phyloP scores from a whole-genome alignment of 352 stramenopile genomes.

The Globisporangium acanthophoron region DNA sequence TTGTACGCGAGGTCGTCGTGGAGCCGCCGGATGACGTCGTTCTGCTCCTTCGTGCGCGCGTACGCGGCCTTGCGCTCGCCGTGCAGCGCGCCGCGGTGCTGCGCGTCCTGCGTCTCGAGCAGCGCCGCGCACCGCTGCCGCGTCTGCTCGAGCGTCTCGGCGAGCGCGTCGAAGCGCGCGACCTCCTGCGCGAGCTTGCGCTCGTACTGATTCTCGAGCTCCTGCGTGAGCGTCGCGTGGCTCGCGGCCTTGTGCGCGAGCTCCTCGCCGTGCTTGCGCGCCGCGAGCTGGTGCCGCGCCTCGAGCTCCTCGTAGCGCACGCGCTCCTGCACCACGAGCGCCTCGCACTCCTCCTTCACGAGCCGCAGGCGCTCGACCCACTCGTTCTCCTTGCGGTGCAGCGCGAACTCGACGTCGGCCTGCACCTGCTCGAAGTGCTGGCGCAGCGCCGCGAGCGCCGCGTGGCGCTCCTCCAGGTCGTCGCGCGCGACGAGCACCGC shows the following conservation, averaged over 20 bases:
- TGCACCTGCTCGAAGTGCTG: constrained; percentile 77
- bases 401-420: constrained; percentile 75
- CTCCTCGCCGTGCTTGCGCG: constrained; percentile 73
- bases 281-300: constrained; percentile 53
- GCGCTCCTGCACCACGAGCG: constrained; percentile 69
- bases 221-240: constrained; percentile 80
- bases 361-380: constrained; percentile 80
- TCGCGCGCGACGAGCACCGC: constrained; percentile 67
- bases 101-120: constrained; percentile 72
- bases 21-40: constrained; percentile 77
- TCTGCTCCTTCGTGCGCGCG: constrained; percentile 68
- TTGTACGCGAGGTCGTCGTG: constrained; percentile 86
- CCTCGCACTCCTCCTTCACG: constrained; percentile 75
- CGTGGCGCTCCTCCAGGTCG: constrained; percentile 67
- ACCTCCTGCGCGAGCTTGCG: constrained; percentile 88
- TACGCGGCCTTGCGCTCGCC: constrained; percentile 61
- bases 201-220: constrained; percentile 92
- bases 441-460: constrained; percentile 45
- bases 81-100: constrained; percentile 55
- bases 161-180: constrained; percentile 80
- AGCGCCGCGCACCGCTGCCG: constrained; percentile 86
- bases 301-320: constrained; percentile 79
- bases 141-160: constrained; percentile 85
- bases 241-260: constrained; percentile 67
- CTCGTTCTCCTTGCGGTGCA: constrained; percentile 84